phyloP scores from a whole-genome alignment of 169 alveolate species.

The Cryptosporidium ubiquitum region DNA sequence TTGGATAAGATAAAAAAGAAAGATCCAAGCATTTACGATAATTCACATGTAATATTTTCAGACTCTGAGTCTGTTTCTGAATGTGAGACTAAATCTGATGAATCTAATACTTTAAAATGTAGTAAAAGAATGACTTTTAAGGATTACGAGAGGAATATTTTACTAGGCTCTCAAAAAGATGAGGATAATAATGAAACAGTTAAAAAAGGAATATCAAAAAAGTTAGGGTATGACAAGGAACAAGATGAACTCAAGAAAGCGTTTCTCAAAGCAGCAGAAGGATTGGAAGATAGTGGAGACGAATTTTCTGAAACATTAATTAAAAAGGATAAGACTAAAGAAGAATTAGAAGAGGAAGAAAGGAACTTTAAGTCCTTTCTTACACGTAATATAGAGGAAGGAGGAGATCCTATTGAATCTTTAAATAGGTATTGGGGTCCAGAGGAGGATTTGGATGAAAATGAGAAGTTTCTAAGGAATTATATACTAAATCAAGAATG shows the following conservation, averaged over 20 bases:
- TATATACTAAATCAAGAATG: slow-evolving; percentile 87
- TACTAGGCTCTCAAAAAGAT: slow-evolving; percentile 24
- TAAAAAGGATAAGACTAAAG: slow-evolving; percentile 42
- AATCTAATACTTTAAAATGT: not conserved
- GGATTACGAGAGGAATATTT: slow-evolving; percentile 72
- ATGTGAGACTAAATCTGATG: not conserved
- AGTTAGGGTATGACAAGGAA: slow-evolving; percentile 49
- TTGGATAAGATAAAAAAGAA: slow-evolving; percentile 78
- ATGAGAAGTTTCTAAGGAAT: slow-evolving; percentile 85
- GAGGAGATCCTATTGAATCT: slow-evolving; percentile 54
- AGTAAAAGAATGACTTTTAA: slow-evolving; percentile 58
- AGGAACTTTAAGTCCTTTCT: slow-evolving; percentile 62
- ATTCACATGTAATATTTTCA: slow-evolving; percentile 76
- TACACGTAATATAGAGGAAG: slow-evolving; percentile 29
- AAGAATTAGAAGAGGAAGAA: slow-evolving; percentile 63
- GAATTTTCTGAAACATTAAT: slow-evolving; percentile 44
- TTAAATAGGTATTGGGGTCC: slow-evolving; percentile 76
- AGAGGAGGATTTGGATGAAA: slow-evolving; percentile 79
- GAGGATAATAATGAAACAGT: slow-evolving; percentile 13
- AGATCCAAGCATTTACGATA: slow-evolving; percentile 83
- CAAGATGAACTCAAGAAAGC: slow-evolving; percentile 71
- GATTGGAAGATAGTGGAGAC: slow-evolving; percentile 17
- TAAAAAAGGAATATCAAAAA: not conserved
- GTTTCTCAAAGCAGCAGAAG: slow-evolving; percentile 71
- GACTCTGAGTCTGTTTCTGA: slow-evolving; percentile 15